A percentile compares a stretch with the other conserved stretches of the same genome.
phyloP scores from a whole-genome alignment of 73 alveolate genomes.

The Diophrys sp. region DNA sequence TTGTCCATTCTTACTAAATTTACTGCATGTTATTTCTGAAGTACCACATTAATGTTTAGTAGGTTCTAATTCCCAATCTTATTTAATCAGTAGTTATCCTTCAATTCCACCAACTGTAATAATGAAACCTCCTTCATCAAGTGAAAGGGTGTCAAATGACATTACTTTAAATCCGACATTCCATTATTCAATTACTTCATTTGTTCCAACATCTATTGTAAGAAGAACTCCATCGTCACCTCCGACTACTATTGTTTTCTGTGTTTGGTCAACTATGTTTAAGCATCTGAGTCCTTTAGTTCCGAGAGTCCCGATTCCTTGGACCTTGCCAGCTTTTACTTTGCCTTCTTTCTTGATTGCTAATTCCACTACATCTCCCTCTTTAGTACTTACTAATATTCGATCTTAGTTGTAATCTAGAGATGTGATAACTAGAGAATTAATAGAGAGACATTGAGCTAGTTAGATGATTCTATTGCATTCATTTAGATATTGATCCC shows the following conservation, averaged over 20 bases:
- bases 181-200: conserved; percentile 85
- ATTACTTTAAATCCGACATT: conserved; percentile 69
- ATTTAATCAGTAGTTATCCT: conserved; percentile 74
- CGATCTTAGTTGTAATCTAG: conserved; percentile 66
- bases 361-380: conserved; percentile 84
- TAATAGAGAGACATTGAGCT: conserved; percentile 51
- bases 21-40: conserved; percentile 63
- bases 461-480: conserved; percentile 69
- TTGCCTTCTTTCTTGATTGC: conserved; percentile 47
- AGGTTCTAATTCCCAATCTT: conserved; percentile 86
- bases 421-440: conserved; percentile 63
- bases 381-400: conserved; percentile 63
- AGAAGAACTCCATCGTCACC: conserved; percentile 76
- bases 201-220: conserved; percentile 65
- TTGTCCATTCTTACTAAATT: conserved; percentile 79
- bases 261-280: conserved; percentile 39
- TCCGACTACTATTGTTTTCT: conserved; percentile 62
- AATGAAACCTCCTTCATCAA: conserved; percentile 80
- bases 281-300: conserved; percentile 60
- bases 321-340: conserved; percentile 65
- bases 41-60: conserved; percentile 71
- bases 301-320: conserved; percentile 64
- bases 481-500: conserved; percentile 66
- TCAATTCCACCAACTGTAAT: conserved; percentile 80
- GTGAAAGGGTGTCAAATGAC: conserved; percentile 64